phyloP scores from a whole-genome alignment of 495 filamentous ascomycete species.

The Penicillium bovifimosum region DNA sequence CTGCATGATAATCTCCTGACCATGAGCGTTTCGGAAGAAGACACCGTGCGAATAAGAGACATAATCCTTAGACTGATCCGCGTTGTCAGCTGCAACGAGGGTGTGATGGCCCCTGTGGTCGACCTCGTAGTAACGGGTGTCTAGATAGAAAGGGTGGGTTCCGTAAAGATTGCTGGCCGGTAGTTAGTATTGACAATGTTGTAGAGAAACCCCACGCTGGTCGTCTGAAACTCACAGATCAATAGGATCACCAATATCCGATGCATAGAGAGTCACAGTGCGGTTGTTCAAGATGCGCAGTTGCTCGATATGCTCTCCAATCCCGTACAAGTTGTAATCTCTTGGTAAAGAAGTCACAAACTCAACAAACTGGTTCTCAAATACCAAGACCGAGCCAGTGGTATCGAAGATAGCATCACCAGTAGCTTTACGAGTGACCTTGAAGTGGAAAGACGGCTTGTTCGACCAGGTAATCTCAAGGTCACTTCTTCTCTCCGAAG shows the following conservation, averaged over 20 bases:
- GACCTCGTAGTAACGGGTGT: constrained; percentile 59
- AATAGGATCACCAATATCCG: constrained; percentile 61
- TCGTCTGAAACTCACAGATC: constrained; percentile 34
- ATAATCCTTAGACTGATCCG: constrained; percentile 51
- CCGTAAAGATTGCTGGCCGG: constrained; percentile 52
- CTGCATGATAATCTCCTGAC: constrained; percentile 65
- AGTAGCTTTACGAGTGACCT: constrained; percentile 49
- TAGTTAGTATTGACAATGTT: background rate
- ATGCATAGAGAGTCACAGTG: constrained; percentile 63
- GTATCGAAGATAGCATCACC: constrained; percentile 56
- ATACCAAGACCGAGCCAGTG: constrained; percentile 50
- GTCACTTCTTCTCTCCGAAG: constrained; percentile 38
- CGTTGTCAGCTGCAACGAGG: constrained; percentile 50
- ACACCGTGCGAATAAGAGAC: constrained; percentile 57
- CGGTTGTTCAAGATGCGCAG: constrained; percentile 54
- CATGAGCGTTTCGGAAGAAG: constrained; percentile 62
- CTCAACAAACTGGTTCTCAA: constrained; percentile 62
- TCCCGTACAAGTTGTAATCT: constrained; percentile 59
- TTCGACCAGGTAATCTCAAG: constrained; percentile 55
- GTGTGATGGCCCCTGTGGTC: constrained; percentile 46
- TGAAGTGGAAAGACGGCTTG: constrained; percentile 56
- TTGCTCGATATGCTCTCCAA: constrained; percentile 56
- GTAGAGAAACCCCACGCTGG: background rate
- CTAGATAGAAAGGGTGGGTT: constrained; percentile 56
- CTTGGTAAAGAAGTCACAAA: constrained; percentile 51